Evolutionary conservation across 1,139 yeast genomes (phyloP), one percentile per base, ranked within the genome.

Genomic region (Suhomyces taliae): DNA sequence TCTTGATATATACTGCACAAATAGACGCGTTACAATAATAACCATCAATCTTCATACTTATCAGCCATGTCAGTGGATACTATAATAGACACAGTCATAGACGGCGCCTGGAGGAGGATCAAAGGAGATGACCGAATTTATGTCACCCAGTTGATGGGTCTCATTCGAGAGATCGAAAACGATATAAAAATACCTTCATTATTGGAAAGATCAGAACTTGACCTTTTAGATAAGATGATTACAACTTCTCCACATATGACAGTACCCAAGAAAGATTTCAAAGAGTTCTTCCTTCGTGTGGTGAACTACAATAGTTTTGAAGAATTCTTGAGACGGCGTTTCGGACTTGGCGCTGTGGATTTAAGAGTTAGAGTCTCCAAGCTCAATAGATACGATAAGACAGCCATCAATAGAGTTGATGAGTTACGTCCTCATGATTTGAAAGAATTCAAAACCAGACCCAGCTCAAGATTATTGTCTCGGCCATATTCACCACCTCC

Each of bases 101-200:
- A 61, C 39, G 51, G 55, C 32, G 59, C 71, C 48, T 74, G 78
- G 78, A 45, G 50, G 12, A 48, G 53, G 24, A 52, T 58, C 14
- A 44, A 48, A 10, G 45, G 46, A 4, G 35, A 44, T 2, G 65
- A 62, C 14, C 62, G 47, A 46, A 66, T 72, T 29, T 64, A 60
- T 40, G 59, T 67, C 12, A 53, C 65, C 3, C 72, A 69, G 47
- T 57, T 72, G 4, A 48, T 54, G 8, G 58, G 55, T 4, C 54
- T 74, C 4, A 50, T 73, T 8, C 48, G 53, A 14, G 68, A 65
- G 49, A 55, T 74, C 33, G 69, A 70, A 47, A 39, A 45, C 7
- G 53, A 57, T 8, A 49, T 71, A 27, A 55, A 57, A 6, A 50
- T 63, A 7, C 54, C 55, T 33, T 47, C 53, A 14, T 44, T 71